Conservation (phyloP, 208 protist genomes). For the Naegleria gruberi region DNA sequence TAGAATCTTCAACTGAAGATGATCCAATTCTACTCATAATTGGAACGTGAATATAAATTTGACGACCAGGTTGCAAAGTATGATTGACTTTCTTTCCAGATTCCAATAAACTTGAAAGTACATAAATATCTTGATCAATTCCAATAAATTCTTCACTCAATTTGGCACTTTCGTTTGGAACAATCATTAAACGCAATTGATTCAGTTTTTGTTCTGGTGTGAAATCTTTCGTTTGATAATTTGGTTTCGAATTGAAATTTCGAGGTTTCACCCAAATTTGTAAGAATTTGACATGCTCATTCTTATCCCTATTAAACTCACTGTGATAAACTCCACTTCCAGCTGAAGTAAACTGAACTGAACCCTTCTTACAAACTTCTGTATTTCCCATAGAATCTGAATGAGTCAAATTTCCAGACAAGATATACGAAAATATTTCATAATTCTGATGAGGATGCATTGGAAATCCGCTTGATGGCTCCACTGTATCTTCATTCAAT, state of each 20-base stretch:
- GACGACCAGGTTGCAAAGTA: background rate
- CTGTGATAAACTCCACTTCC: conserved; percentile 37
- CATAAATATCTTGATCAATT: background rate
- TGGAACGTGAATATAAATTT: background rate
- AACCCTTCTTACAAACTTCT: conserved; percentile 29
- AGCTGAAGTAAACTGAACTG: conserved; percentile 40
- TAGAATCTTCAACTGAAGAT: no score
- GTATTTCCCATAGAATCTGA: conserved; percentile 27
- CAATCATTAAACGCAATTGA: background rate
- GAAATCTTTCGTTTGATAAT: background rate
- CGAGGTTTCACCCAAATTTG: conserved; percentile 38
- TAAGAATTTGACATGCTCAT: conserved; percentile 28
- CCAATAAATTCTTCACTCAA: background rate
- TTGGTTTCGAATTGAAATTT: background rate
- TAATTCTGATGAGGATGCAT: conserved; percentile 36
- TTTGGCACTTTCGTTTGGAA: background rate
- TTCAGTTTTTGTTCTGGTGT: background rate
- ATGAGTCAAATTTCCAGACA: conserved; percentile 33
- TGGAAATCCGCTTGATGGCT: no score
- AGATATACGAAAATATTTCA: conserved; percentile 42
- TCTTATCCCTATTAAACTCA: conserved; percentile 30
- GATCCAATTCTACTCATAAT: background rate
- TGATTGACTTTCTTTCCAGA: background rate
- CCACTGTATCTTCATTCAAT: conserved; percentile 27
- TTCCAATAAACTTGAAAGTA: background rate